Percentiles rank a stretch among this genome's conserved stretches.
These are phyloP conservation scores for Sclerotinia trifoliorum DNA, from an alignment of 2,329 filamentous ascomycete species.

Conservation along the genomic window DNA sequence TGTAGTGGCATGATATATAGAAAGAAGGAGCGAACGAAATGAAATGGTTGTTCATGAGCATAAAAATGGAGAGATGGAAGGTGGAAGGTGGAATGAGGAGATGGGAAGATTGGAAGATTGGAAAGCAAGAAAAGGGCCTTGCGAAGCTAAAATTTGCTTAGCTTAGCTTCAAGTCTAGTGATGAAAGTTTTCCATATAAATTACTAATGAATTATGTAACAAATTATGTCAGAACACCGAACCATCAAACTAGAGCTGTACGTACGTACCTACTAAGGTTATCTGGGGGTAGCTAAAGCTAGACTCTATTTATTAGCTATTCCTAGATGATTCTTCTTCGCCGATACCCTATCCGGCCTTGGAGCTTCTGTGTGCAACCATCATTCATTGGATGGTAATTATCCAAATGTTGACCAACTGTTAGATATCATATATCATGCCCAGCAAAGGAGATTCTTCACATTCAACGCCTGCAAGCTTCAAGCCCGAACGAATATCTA, in stretches of 20 bases:
- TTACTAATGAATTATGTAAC: background rate
- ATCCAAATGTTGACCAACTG: constrained; percentile 2
- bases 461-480: background rate
- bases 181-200: background rate
- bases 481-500: no score
- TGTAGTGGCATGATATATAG: constrained; percentile 35
- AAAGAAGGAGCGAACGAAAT: constrained; percentile 11
- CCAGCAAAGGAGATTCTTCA: background rate
- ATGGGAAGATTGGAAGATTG: constrained; percentile 9
- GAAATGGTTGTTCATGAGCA: background rate
- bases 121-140: constrained; percentile 11
- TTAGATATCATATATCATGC: background rate
- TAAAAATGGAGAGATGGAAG: background rate
- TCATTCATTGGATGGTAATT: background rate
- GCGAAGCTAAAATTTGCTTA: constrained; percentile 9
- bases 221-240: background rate
- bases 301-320: no score
- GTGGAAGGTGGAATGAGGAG: background rate
- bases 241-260: no score
- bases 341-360: no score
- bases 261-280: no score
- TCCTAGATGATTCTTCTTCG: no score
- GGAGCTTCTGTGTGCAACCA: no score
- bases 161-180: constrained; percentile 12
- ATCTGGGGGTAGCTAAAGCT: no score